These are phyloP conservation scores for Carex scoparia DNA, from an alignment of 176 grass and related monocot genomes.

Conservation along the genomic window DNA sequence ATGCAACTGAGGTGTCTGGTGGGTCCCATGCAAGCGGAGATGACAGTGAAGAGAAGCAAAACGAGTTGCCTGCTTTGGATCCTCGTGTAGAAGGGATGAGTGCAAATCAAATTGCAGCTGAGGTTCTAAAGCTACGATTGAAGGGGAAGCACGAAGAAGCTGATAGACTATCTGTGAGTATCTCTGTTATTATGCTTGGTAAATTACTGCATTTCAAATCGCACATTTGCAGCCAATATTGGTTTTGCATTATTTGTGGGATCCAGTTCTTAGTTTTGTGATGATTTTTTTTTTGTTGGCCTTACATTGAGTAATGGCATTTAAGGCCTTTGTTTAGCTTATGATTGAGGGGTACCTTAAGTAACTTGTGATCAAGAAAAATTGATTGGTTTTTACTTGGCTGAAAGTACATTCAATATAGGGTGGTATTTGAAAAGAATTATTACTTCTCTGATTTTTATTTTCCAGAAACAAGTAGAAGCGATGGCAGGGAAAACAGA, in stretches of 20 bases:
- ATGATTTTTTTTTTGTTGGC: neutral
- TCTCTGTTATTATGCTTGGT: constrained; percentile 24
- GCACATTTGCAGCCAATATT: neutral
- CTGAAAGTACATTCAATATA: neutral
- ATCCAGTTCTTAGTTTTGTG: neutral
- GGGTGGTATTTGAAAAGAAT: neutral
- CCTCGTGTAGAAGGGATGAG: constrained; percentile 48
- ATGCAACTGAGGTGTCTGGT: constrained; percentile 26
- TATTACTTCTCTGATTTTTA: neutral
- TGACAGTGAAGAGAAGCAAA: constrained; percentile 27
- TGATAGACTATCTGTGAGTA: constrained; percentile 78
- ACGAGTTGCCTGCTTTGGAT: constrained; percentile 30
- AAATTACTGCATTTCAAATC: constrained; percentile 1
- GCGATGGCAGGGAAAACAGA: constrained; percentile 48
- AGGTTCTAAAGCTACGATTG: constrained; percentile 82
- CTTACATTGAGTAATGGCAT: neutral
- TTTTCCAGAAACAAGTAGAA: constrained; percentile 74
- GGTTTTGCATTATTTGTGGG: neutral
- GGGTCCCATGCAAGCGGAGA: constrained; percentile 17
- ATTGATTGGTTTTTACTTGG: neutral
- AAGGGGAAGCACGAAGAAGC: constrained; percentile 91
- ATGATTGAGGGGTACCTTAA: neutral
- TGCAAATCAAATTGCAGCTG: constrained; percentile 86
- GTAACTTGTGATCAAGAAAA: neutral
- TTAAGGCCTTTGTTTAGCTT: neutral